Evolutionary conservation across 208 protist species (phyloP), one percentile per base, ranked within the genome.

Genomic region (Acanthamoeba royreba): DNA sequence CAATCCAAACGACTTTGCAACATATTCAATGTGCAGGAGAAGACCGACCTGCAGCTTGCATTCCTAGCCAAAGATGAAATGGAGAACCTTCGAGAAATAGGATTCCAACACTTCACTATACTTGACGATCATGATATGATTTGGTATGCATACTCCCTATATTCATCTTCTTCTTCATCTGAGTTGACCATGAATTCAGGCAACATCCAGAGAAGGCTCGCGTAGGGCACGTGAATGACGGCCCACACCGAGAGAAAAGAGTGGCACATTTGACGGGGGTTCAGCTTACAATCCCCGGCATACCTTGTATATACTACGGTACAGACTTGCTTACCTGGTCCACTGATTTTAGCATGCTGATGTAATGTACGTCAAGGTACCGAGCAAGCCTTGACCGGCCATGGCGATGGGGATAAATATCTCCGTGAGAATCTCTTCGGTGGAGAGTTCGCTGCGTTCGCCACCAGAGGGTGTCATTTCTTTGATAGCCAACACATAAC

Each of bases 111-210:
- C 72, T 83, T 83, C 42, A 83, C 31, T 31, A 31, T 83, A 25
- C 72, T 83, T 11, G 72, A 83, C 22, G 72, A 83, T 28, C 72
- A 83, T 45, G 72, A 83, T 45, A 83, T 83, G 72, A 83, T 83
- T 17, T 83, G 72, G 72, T 83, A 77, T n/a, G n/a, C n/a, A n/a
- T n/a, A 28, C 5, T 7, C 25, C 25, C 5, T n/a, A n/a, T n/a
- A n/a, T n/a, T n/a, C n/a, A n/a, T n/a, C n/a, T n/a, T n/a, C n/a
- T n/a, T n/a, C n/a, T n/a, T n/a, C n/a, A n/a, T n/a, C n/a, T n/a
- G n/a, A 55, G 49, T 25, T 19, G 19, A 55, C 49, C 9, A 55
- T 19, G 19, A 55, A 9, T 25, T 25, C 7, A 83, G 72, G 72
- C 72, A 83, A 83, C 35, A 83, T 45, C 25, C 25, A 2, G 72